These are phyloP conservation scores for Pseudogymnoascus sp. DNA, from an alignment of 2,329 filamentous ascomycete genomes.

Conservation along the genomic window DNA sequence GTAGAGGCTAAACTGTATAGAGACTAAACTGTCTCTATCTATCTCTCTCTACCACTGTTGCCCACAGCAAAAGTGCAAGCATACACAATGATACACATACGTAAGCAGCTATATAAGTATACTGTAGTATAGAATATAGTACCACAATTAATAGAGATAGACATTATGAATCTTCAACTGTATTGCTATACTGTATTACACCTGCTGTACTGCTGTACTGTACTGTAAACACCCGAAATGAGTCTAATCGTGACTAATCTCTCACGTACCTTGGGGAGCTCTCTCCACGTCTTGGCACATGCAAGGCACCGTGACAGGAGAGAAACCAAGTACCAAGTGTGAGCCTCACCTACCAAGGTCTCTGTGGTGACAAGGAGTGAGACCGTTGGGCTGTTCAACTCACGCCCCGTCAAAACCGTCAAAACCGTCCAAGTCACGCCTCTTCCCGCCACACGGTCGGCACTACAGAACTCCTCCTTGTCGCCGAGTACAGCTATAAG, in stretches of 20 bases:
- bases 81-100: no score
- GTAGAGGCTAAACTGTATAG: no score
- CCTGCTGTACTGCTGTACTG: no score
- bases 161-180: background rate
- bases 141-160: no score
- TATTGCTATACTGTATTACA: no score
- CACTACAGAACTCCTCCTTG: background rate
- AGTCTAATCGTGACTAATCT: background rate
- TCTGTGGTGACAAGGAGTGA: no score
- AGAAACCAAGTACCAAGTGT: no score
- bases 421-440: background rate
- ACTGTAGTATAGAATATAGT: background rate
- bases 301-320: background rate
- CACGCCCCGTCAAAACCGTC: background rate
- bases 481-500: background rate
- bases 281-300: constrained; percentile 6
- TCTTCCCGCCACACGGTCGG: background rate
- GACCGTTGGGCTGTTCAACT: background rate
- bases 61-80: no score
- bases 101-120: no score
- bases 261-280: background rate
- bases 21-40: no score
- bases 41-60: no score
- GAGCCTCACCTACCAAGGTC: no score
- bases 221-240: background rate